Base-by-base conservation (phyloP, 345 rosid genomes). In the Psidium friedrichsthalianum region DNA sequence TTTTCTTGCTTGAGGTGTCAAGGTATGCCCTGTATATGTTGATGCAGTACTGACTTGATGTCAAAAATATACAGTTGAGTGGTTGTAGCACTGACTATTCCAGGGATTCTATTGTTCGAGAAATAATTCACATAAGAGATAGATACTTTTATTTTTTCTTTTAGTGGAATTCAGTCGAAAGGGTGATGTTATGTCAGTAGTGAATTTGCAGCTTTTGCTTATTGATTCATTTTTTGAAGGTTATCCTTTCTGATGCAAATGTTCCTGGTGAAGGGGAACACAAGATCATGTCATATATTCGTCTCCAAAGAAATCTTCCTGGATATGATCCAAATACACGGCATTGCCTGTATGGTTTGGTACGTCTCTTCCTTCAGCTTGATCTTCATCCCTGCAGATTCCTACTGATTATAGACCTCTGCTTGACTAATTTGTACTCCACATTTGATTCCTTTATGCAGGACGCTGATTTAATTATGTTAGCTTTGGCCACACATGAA, bases 231-330 rank as follows among this genome's bases (percentile, higher is more conserved):
- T 76, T 78, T 90, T 86, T 94, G 88, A 90, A 98, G 99, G 99
- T 98, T 86, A 93, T 98, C 56, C 97, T 96, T 64, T 98, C 99
- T 29, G 99, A 98, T 94, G 98, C 99, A 82, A 97, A 96, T 93
- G 98, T 95, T 91, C 99, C 99, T 64, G 99, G 99, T 81, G 99
- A 97, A 91, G 99, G 99, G 87, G 99, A 97, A 87, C 99, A 96
- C 90, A 96, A 98, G 90, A 89, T 96, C 86, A 95, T 98, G 94
- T 96, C 98, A 5, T 98, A 93, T 85, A 89, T 98, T 49, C 97
- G 98, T 87, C 95, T 94, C 64, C 98, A 96, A 90, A 94, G 96
- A 88, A 95, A 94, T 87, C 96, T 93, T 91, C 93, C 97, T 87
- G 98, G 96, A 90, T 92, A 90, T 89, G 90, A 97, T 91, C 96